A percentile compares a stretch with the other conserved stretches of the same genome.
Conservation (phyloP, 352 stramenopile species). For the Phytopythium kandeliae region DNA sequence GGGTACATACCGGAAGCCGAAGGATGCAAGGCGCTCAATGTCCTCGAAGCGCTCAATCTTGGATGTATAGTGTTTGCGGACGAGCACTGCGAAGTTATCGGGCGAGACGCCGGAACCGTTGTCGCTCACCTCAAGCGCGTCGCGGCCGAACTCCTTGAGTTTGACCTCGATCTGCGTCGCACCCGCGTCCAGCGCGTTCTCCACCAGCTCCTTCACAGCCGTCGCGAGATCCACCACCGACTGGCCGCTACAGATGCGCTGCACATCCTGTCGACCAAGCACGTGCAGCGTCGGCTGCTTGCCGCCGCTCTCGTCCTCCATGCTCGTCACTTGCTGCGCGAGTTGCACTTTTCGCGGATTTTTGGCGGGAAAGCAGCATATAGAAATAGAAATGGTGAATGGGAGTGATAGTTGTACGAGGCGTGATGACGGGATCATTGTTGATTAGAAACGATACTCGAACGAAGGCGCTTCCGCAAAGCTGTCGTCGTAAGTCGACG, state of each 20-base stretch:
- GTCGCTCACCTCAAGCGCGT: conserved; percentile 94
- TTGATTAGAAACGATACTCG: no score
- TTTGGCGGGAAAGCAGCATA: no score
- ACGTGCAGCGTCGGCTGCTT: conserved; percentile 22
- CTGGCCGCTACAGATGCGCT: conserved; percentile 87
- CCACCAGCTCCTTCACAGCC: conserved; percentile 97
- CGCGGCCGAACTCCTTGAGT: conserved; percentile 88
- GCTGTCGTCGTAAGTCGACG: no score
- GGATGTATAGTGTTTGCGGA: conserved; percentile 92
- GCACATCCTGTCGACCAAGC: conserved; percentile 40
- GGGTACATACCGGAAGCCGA: conserved; percentile 89
- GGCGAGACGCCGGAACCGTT: conserved; percentile 89
- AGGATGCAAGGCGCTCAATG: conserved; percentile 81
- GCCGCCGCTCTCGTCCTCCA: neutral
- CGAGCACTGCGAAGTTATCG: conserved; percentile 75
- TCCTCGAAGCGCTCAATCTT: conserved; percentile 96
- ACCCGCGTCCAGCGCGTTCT: conserved; percentile 87
- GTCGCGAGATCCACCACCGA: conserved; percentile 93
- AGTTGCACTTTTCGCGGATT: no score
- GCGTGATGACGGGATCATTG: no score
- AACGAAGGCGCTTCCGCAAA: no score
- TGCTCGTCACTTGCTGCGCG: no score
- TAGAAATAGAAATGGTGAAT: no score
- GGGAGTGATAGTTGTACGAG: no score
- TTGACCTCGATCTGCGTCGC: conserved; percentile 82